Percentiles rank a stretch among this genome's conserved stretches.
Conservation (phyloP, 2,329 filamentous ascomycete genomes). For the Paraphoma sp. region DNA sequence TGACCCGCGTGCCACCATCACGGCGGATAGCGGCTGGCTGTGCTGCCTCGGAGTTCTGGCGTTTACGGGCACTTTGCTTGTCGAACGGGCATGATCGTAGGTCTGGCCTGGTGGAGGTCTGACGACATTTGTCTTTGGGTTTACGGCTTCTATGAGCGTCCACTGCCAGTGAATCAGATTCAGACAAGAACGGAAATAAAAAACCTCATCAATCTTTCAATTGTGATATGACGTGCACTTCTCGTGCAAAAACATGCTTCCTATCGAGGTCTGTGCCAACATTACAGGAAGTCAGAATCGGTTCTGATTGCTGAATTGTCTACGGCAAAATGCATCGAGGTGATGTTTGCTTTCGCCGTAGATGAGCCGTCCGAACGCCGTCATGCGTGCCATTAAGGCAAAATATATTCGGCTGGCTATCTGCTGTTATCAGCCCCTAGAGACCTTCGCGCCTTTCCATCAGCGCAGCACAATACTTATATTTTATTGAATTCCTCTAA, state of each 20-base stretch:
- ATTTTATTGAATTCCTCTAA: too few species aligned
- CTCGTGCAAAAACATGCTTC: too few species aligned
- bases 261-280: too few species aligned
- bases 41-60: conserved; percentile 1
- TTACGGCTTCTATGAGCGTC: background rate
- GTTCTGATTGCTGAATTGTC: background rate
- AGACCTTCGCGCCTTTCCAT: too few species aligned
- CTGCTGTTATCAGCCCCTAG: too few species aligned
- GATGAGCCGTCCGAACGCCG: background rate
- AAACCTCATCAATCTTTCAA: background rate
- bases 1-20: background rate
- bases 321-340: background rate
- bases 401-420: too few species aligned
- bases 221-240: too few species aligned
- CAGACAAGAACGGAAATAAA: background rate
- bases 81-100: background rate
- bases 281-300: too few species aligned
- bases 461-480: too few species aligned
- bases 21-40: background rate
- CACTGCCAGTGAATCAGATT: too few species aligned
- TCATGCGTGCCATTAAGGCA: background rate
- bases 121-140: background rate
- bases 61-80: background rate
- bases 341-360: background rate
- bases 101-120: background rate